phyloP scores from a whole-genome alignment of 2,329 filamentous ascomycete species.

The Aspergillus novoparasiticus region DNA sequence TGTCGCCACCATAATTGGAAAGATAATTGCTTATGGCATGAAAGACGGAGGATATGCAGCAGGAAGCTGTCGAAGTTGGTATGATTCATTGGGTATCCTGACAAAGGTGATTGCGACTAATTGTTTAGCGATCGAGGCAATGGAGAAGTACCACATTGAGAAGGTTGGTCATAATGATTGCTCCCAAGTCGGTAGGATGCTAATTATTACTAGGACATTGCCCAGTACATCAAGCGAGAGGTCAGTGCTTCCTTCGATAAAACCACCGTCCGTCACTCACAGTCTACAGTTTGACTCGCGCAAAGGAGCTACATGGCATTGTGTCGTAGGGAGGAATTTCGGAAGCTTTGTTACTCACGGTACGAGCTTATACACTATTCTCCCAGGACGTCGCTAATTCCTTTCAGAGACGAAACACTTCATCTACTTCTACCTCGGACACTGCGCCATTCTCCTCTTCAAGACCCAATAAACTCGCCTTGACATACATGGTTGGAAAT shows the following conservation, averaged over 20 bases:
- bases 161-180: slow-evolving; percentile 53
- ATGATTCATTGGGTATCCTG: slow-evolving; percentile 42
- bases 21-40: slow-evolving; percentile 18
- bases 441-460: slow-evolving; percentile 97
- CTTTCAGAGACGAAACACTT: slow-evolving; percentile 94
- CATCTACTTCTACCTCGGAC: slow-evolving; percentile 99
- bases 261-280: slow-evolving; percentile 25
- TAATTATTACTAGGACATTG: slow-evolving; percentile 73
- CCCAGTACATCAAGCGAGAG: slow-evolving; percentile 92
- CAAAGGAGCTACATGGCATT: slow-evolving; percentile 98
- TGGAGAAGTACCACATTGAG: slow-evolving; percentile 72
- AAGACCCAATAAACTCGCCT: slow-evolving; percentile 76
- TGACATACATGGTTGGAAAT: neutral
- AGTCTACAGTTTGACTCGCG: slow-evolving; percentile 81
- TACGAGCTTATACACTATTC: slow-evolving; percentile 43
- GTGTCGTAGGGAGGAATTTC: slow-evolving; percentile 97
- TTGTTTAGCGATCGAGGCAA: slow-evolving; percentile 66
- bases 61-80: slow-evolving; percentile 95
- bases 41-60: slow-evolving; percentile 96
- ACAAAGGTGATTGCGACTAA: slow-evolving; percentile 28
- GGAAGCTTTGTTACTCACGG: slow-evolving; percentile 98
- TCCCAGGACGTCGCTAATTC: slow-evolving; percentile 2
- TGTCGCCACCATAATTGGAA: slow-evolving; percentile 13
- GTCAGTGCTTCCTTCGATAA: slow-evolving; percentile 51
- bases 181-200: neutral